Evolutionary conservation across 768 basidiomycete species (phyloP).

Genomic region (Rhodotorula taiwanensis): DNA sequence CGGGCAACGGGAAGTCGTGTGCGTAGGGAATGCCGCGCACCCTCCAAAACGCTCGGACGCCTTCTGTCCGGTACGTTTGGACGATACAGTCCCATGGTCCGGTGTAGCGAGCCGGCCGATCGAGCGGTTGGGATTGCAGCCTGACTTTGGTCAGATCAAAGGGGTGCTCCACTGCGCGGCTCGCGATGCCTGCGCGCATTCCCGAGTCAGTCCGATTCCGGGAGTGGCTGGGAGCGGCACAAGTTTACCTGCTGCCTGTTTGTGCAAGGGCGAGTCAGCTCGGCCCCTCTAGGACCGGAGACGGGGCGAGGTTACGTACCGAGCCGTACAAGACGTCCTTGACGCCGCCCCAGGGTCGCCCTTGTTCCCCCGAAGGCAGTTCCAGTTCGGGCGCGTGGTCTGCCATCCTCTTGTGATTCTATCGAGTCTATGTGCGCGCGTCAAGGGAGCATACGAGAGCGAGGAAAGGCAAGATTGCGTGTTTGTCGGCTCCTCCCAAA

Average conservation of each 20-base stretch:
- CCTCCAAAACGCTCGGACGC: constrained; percentile 74
- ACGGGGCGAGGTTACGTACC: no score
- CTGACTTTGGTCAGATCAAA: constrained; percentile 93
- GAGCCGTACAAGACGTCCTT: constrained; percentile 40
- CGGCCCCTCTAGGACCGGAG: not conserved
- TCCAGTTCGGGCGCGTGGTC: no score
- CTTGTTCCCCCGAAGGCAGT: not conserved
- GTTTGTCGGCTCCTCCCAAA: no score
- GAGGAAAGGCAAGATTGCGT: no score
- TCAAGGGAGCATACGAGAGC: no score
- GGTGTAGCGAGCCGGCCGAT: constrained; percentile 61
- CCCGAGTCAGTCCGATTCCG: not conserved
- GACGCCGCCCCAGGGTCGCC: constrained; percentile 12
- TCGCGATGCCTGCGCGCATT: constrained; percentile 75
- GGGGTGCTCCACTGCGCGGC: constrained; percentile 82
- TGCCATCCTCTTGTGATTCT: not conserved
- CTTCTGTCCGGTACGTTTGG: constrained; percentile 74
- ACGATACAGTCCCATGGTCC: constrained; percentile 82
- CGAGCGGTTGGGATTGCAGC: constrained; percentile 80
- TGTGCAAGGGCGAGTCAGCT: constrained; percentile 5
- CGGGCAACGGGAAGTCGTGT: not conserved
- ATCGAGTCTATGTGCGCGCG: no score
- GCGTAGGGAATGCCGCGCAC: constrained; percentile 50
- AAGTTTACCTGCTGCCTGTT: constrained; percentile 30
- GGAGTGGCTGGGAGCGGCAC: not conserved